Conservation (phyloP, 495 filamentous ascomycete genomes). For the Aspergillus sclerotiicarbonarius region DNA sequence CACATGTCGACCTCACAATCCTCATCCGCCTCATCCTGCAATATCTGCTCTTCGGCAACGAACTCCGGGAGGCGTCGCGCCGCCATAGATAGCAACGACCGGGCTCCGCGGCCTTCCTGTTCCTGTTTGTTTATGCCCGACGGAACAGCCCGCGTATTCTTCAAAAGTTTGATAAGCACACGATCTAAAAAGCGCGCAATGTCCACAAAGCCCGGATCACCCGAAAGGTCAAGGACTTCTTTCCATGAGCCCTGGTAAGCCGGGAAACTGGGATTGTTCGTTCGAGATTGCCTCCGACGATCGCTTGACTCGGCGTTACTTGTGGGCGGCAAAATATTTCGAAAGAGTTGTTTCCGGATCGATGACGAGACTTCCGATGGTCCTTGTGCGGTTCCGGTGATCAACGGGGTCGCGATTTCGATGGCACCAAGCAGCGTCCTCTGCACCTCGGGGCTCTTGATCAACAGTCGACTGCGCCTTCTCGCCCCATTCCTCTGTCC, state of each 20-base stretch:
- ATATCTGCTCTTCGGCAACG: constrained; percentile 58
- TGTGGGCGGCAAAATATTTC: constrained; percentile 8
- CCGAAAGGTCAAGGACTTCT: constrained; percentile 34
- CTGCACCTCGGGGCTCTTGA: constrained; percentile 39
- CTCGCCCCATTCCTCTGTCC: constrained; percentile 23
- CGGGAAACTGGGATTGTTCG: constrained; percentile 22
- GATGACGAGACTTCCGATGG: constrained; percentile 9
- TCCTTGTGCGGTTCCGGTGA: constrained; percentile 37
- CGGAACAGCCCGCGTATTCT: constrained; percentile 27
- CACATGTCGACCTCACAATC: constrained; percentile 46
- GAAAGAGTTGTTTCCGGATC: constrained; percentile 22
- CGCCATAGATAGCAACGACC: constrained; percentile 65
- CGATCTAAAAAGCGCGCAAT: constrained; percentile 40
- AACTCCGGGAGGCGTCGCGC: constrained; percentile 61
- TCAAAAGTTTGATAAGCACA: constrained; percentile 39
- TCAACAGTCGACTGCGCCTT: constrained; percentile 31
- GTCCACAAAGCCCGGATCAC: constrained; percentile 34
- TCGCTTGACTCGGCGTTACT: constrained; percentile 3
- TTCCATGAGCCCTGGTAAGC: constrained; percentile 43
- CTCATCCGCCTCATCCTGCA: constrained; percentile 52
- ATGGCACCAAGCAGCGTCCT: constrained; percentile 45
- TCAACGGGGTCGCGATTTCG: constrained; percentile 46
- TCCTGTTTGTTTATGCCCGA: neutral
- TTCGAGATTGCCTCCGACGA: constrained; percentile 15
- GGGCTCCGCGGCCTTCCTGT: constrained; percentile 28